Evolutionary conservation across 106 monocot genomes (phyloP).

Genomic region (Dioscorea alata): DNA sequence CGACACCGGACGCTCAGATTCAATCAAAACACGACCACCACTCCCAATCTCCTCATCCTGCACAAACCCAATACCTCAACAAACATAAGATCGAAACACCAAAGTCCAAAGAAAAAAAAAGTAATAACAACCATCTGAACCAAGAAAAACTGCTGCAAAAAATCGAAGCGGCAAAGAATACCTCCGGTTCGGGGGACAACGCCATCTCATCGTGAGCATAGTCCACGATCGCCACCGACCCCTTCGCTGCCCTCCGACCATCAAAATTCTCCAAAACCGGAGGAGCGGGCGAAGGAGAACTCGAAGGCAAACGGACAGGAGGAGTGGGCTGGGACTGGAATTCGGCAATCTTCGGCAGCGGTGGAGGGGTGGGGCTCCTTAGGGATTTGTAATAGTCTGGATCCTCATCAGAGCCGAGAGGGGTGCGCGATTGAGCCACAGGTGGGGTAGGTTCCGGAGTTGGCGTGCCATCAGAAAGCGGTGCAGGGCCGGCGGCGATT

Average conservation of each 20-base stretch:
- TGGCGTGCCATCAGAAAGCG: background rate
- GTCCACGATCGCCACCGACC: slow-evolving; percentile 65
- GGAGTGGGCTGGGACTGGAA: slow-evolving; percentile 15
- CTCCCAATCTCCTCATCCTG: slow-evolving; percentile 40
- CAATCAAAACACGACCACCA: slow-evolving; percentile 17
- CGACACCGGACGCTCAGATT: slow-evolving; percentile 21
- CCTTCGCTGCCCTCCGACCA: slow-evolving; percentile 16
- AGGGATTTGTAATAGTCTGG: slow-evolving; percentile 44
- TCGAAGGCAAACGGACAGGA: slow-evolving; percentile 4
- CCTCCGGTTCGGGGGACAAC: slow-evolving; percentile 84
- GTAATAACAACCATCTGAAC: background rate
- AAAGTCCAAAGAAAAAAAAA: background rate
- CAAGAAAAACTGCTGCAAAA: background rate
- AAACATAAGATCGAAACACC: background rate
- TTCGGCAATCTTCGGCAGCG: slow-evolving; percentile 2
- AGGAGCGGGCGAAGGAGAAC: slow-evolving; percentile 10
- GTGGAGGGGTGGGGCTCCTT: slow-evolving; percentile 37
- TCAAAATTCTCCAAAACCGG: slow-evolving; percentile 3
- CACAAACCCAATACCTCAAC: slow-evolving; percentile 2
- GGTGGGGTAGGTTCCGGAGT: slow-evolving; percentile 17
- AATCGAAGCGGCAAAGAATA: slow-evolving; percentile 5
- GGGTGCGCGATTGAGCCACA: slow-evolving; percentile 12
- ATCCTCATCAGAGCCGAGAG: slow-evolving; percentile 22
- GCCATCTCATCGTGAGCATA: slow-evolving; percentile 84
- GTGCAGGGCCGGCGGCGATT: background rate